Evolutionary conservation across 2,329 filamentous ascomycete species (phyloP).

Genomic region (Talaromyces sp.): DNA sequence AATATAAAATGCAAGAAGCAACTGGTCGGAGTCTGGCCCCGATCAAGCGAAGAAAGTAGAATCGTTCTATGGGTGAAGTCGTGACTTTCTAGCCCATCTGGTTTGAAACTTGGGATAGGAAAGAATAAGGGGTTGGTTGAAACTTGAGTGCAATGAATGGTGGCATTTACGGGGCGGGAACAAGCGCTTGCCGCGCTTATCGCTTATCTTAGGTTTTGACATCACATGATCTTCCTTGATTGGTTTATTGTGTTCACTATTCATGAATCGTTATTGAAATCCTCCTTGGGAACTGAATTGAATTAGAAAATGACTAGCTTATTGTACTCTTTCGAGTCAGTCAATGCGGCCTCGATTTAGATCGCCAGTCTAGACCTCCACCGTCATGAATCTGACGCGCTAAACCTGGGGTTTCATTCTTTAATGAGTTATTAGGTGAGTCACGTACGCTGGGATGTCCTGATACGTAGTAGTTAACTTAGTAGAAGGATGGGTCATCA

Average conservation of each 20-base stretch:
- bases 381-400: no score
- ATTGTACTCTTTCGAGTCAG: no score
- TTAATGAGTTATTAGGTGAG: no score
- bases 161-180: conserved; percentile 18
- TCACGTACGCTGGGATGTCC: neutral
- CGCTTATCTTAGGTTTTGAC: conserved; percentile 1
- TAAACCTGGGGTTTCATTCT: no score
- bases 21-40: conserved; percentile 11
- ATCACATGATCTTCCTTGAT: conserved; percentile 4
- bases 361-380: no score
- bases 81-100: neutral
- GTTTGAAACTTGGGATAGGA: neutral
- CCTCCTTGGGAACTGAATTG: no score
- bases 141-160: no score
- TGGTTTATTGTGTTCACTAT: neutral
- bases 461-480: neutral
- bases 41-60: neutral
- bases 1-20: neutral
- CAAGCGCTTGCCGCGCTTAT: conserved; percentile 33
- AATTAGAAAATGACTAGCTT: no score
- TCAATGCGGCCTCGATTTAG: no score
- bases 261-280: neutral
- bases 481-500: neutral
- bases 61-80: neutral
- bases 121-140: conserved; percentile 4